A percentile compares a stretch with the other conserved stretches of the same genome.
phyloP scores from a whole-genome alignment of 1,284 basidiomycete species.

The Cutaneotrichosporon cutaneum region DNA sequence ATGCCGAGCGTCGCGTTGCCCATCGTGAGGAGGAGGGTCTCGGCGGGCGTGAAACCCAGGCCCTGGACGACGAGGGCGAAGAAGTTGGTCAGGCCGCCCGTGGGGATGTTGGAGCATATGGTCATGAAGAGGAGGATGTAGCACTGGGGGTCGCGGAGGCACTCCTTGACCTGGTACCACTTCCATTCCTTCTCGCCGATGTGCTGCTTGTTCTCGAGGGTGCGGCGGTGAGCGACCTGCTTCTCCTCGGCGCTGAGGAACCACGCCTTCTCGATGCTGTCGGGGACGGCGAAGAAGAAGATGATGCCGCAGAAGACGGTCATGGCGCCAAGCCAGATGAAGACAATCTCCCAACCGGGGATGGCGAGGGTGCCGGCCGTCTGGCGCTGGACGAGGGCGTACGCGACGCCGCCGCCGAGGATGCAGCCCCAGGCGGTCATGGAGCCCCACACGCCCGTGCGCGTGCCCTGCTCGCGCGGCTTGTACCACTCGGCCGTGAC shows the following conservation, averaged over 20 bases:
- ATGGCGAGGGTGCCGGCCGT: conserved; percentile 12
- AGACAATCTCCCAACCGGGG: conserved; percentile 27
- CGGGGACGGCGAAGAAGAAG: conserved; percentile 34
- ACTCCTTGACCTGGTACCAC: conserved; percentile 34
- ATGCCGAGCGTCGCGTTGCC: conserved; percentile 22
- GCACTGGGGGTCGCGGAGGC: conserved; percentile 24
- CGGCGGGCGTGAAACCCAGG: conserved; percentile 20
- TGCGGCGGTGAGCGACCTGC: conserved; percentile 32
- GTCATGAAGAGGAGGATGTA: conserved; percentile 12
- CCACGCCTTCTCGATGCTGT: conserved; percentile 30
- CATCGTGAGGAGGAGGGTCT: conserved; percentile 24
- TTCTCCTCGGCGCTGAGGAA: conserved; percentile 36
- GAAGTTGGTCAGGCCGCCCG: conserved; percentile 29
- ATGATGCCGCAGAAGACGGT: conserved; percentile 27
- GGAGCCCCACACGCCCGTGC: conserved; percentile 25
- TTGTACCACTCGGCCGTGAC: conserved; percentile 29
- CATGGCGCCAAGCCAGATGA: conserved; percentile 29
- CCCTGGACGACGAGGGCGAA: conserved; percentile 28
- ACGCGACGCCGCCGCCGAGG: conserved; percentile 30
- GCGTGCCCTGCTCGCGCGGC: conserved; percentile 20
- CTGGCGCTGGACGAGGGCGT: conserved; percentile 6
- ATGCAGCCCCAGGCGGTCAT: conserved; percentile 25
- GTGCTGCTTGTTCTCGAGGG: conserved; percentile 41
- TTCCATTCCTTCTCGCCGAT: conserved; percentile 34
- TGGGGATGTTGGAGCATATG: conserved; percentile 21